Evolutionary conservation across 805 yeast species (phyloP).

Genomic region (Saccharomycopsis guyanensis): DNA sequence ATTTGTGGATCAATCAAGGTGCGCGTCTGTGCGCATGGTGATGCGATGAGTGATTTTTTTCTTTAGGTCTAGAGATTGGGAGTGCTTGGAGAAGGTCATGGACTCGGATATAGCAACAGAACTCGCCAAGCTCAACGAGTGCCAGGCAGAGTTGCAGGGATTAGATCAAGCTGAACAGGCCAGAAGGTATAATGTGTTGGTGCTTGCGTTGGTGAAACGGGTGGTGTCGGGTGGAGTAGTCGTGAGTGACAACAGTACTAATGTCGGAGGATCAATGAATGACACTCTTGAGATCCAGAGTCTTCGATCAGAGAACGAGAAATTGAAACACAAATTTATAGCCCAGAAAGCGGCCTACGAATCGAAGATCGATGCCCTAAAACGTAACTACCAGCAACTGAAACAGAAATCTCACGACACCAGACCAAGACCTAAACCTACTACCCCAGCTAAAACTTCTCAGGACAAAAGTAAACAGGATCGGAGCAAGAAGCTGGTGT

Average conservation of each 20-base stretch:
- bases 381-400: neutral
- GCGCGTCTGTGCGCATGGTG: too few relatives aligned
- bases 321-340: slow-evolving; percentile 12
- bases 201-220: neutral
- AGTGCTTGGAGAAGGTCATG: too few relatives aligned
- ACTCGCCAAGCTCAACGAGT: neutral
- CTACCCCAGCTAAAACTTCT: neutral
- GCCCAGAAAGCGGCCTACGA: slow-evolving; percentile 15
- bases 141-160: neutral
- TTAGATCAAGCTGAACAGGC: neutral
- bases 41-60: too few relatives aligned
- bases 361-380: slow-evolving; percentile 9
- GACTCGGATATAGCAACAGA: neutral
- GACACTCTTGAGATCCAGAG: too few relatives aligned
- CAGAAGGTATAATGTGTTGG: neutral
- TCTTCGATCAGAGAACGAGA: slow-evolving; percentile 12
- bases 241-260: too few relatives aligned
- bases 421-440: neutral
- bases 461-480: neutral
- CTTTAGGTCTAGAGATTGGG: too few relatives aligned
- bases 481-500: neutral
- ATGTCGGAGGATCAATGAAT: too few relatives aligned
- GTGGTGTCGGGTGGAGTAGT: too few relatives aligned
- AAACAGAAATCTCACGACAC: neutral
- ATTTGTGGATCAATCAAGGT: too few relatives aligned